Base-by-base conservation (phyloP, 768 basidiomycete species). In the Tylopilus sp. region DNA sequence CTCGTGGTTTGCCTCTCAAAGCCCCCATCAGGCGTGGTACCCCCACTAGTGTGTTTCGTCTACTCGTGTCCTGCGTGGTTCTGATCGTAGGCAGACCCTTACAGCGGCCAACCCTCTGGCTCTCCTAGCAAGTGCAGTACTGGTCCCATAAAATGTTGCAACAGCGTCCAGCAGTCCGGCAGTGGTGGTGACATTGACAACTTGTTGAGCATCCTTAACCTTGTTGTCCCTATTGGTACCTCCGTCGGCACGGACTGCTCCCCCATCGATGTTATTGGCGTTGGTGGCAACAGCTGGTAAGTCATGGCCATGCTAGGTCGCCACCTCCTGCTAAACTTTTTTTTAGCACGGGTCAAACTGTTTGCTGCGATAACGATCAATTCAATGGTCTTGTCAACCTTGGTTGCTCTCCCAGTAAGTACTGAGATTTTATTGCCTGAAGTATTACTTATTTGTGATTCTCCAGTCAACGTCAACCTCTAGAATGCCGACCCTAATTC, bases 1-100 rank as follows among this genome's bases (percentile, higher is more conserved):
- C 79, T 48, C 79, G 78, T 18, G 81, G 82, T 11, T 65, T 83
- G 4, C 62, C 71, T 25, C 82, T 80, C 17, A 62, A 71, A 1
- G 66, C 77, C 1, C 82, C 81, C n/a, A 41, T 8, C 21, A 64
- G 53, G 42, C 69, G 66, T 21, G 71, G 55, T 1, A 71, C 74
- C 1, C 67, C 66, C 12, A 62, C 68, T 8, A 47, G 77, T 78
- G 48, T 44, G 71, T 69, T 5, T 44, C 4, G 15, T 51, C 0
- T 15, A 23, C 26, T 3, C 15, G 31, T 12, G 1, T 44, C 4
- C 2, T 22, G 0, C 12, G 26, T 17, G 28, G 2, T n/a, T 6
- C 39, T 49, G 25, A 50, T 45, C 4, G 41, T 12, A 2, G 40
- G 1, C 25, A 78, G 78, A 42, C 47, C 79, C 77, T 2, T 69